phyloP scores from a whole-genome alignment of 1,284 basidiomycete genomes.

The Marasmius sp. region DNA sequence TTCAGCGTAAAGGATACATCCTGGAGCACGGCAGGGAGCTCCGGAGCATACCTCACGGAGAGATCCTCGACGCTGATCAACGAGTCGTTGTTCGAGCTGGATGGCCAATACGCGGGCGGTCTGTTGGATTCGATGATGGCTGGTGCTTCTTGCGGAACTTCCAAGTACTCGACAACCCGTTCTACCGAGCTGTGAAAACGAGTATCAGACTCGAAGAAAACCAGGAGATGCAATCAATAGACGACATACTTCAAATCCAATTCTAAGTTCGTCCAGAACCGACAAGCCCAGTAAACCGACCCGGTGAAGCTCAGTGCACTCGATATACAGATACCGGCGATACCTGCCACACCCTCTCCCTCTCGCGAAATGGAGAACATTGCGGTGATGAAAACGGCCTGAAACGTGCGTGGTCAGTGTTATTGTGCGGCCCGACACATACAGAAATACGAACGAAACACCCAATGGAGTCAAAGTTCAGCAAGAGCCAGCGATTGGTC shows the following conservation, averaged over 20 bases:
- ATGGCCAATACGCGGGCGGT: slow-evolving; percentile 87
- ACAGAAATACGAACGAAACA: slow-evolving; percentile 25
- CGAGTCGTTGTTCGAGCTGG: slow-evolving; percentile 53
- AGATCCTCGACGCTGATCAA: slow-evolving; percentile 71
- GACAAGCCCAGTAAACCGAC: slow-evolving; percentile 70
- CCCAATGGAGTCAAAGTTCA: slow-evolving; percentile 79
- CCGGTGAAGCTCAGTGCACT: slow-evolving; percentile 65
- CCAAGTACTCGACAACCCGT: slow-evolving; percentile 85
- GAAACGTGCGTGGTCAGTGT: not conserved
- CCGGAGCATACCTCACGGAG: slow-evolving; percentile 80
- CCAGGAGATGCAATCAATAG: not conserved
- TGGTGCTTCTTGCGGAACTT: slow-evolving; percentile 85
- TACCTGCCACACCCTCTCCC: slow-evolving; percentile 63
- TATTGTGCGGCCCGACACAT: not conserved
- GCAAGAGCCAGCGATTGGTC: slow-evolving; percentile 76
- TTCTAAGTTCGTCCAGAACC: slow-evolving; percentile 57
- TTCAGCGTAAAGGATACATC: slow-evolving; percentile 68
- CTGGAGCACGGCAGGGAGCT: slow-evolving; percentile 81
- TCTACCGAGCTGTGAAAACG: slow-evolving; percentile 67
- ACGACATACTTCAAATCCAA: slow-evolving; percentile 61
- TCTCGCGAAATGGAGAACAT: slow-evolving; percentile 69
- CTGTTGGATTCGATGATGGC: slow-evolving; percentile 64
- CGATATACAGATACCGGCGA: slow-evolving; percentile 85
- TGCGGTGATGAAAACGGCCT: slow-evolving; percentile 64
- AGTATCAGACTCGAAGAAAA: not conserved